Evolutionary conservation across 176 grass and related monocot species (phyloP).

Genomic region (Eremochloa ophiuroides): DNA sequence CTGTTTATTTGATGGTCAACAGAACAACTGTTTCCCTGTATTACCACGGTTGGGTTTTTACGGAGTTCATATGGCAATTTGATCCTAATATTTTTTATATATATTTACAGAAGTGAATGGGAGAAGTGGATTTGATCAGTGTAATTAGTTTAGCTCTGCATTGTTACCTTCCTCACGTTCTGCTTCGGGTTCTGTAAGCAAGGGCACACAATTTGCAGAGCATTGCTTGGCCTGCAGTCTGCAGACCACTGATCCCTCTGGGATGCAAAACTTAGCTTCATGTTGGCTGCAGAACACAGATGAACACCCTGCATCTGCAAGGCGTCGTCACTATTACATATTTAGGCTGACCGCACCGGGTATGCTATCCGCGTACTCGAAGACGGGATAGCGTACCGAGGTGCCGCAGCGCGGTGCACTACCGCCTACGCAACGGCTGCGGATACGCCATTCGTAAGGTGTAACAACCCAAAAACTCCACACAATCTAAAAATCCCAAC

Average conservation of each 20-base stretch:
- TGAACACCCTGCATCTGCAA: not conserved
- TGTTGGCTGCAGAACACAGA: not conserved
- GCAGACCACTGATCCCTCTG: not conserved
- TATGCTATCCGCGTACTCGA: too few relatives aligned
- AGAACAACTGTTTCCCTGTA: not conserved
- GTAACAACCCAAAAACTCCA: too few relatives aligned
- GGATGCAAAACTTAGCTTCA: not conserved
- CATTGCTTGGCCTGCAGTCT: not conserved
- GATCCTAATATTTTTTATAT: not conserved
- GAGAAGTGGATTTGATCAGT: not conserved
- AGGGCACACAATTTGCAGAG: too few relatives aligned
- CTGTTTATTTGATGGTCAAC: not conserved
- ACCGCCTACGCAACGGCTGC: too few relatives aligned
- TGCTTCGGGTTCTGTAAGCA: not conserved
- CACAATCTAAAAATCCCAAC: too few relatives aligned
- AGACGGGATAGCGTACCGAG: too few relatives aligned
- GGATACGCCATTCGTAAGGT: too few relatives aligned
- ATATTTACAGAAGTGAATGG: not conserved
- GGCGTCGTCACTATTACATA: too few relatives aligned
- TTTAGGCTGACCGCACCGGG: too few relatives aligned
- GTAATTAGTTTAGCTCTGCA: not conserved
- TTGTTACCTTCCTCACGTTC: too few relatives aligned
- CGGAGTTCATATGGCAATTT: not conserved
- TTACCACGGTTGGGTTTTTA: not conserved
- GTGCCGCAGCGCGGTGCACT: too few relatives aligned